Evolutionary conservation across 177 flowering plant species (phyloP), one percentile per base, ranked within the genome.

Genomic region (Tripterygium wilfordii): DNA sequence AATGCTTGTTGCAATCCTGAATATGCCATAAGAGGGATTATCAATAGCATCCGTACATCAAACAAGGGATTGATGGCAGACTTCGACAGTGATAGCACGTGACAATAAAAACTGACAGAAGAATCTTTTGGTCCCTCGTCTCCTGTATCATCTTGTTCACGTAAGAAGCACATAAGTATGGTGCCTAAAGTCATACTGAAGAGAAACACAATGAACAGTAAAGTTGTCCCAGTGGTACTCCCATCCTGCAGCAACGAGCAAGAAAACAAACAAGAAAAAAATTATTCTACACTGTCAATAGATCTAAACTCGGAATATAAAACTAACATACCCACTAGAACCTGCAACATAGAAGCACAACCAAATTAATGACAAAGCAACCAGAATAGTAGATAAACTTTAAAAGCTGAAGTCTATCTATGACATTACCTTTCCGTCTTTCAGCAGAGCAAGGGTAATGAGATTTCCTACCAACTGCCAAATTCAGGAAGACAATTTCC

Each of bases 1-100:
- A 92, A 92, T 55, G 96, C 91, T 63, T 80, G 89, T 57, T 92
- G 99, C 51, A 92, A 66, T 49, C 99, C 99, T 16, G 96, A 84
- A 69, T 88, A 92, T 37, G 81, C 82, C 49, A 92, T 67, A 29
- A 88, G 88, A 22, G 99, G 99, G 42, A 92, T 75, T 44, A 80
- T 68, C 63, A 92, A 66, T 28, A 86, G 68, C 82, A 88, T 78
- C 58, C 82, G 68, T 45, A 48, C 55, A 58, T 86, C 82, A 33
- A 58, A 49, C 42, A 88, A 61, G n/a, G 84, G 91, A 50, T 74
- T 54, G 53, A 75, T 45, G 12, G 76, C 63, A 50, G 69, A 60
- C 58, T 64, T 76, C 17, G 54, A 57, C 18, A 79, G 54, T 21
- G 85, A 70, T 10, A 51, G 57, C 52, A 80, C 19, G 18, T 75